A percentile compares a stretch with the other conserved stretches of the same genome.
Evolutionary conservation across 257 asterid species (phyloP).

Genomic region (Solanum tacnaense): DNA sequence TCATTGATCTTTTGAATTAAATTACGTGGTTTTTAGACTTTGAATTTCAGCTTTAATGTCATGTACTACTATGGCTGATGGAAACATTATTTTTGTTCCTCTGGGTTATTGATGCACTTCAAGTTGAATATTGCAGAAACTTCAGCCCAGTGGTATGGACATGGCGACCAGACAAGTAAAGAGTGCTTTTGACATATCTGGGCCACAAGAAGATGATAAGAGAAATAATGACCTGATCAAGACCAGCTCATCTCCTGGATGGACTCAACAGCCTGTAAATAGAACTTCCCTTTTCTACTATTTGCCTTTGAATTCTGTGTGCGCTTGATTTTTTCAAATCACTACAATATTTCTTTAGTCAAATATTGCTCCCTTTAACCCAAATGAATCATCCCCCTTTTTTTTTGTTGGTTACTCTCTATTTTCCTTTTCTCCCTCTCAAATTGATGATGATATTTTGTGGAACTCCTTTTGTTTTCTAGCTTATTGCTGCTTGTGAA

Average conservation of each 20-base stretch:
- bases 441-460: not conserved
- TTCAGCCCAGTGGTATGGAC: slow-evolving; percentile 34
- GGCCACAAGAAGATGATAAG: slow-evolving; percentile 12
- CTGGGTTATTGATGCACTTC: slow-evolving; percentile 5
- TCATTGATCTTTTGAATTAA: not conserved
- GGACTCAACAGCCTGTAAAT: slow-evolving; percentile 51
- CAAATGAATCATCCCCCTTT: not conserved
- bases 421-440: not conserved
- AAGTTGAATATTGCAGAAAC: slow-evolving; percentile 28
- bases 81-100: not conserved
- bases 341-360: not conserved
- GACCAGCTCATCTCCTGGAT: slow-evolving; percentile 21
- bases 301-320: not conserved
- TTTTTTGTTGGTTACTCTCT: not conserved
- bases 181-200: slow-evolving; percentile 13
- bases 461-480: slow-evolving; percentile 11
- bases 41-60: not conserved
- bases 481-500: slow-evolving; percentile 38
- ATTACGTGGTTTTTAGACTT: not conserved
- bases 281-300: not conserved
- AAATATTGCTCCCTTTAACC: not conserved
- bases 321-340: not conserved
- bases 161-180: slow-evolving; percentile 23
- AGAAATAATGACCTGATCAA: slow-evolving; percentile 8
- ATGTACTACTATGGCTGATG: not conserved